Base-by-base conservation (phyloP, 768 basidiomycete species). In the Lepiota brunneoincarnata region DNA sequence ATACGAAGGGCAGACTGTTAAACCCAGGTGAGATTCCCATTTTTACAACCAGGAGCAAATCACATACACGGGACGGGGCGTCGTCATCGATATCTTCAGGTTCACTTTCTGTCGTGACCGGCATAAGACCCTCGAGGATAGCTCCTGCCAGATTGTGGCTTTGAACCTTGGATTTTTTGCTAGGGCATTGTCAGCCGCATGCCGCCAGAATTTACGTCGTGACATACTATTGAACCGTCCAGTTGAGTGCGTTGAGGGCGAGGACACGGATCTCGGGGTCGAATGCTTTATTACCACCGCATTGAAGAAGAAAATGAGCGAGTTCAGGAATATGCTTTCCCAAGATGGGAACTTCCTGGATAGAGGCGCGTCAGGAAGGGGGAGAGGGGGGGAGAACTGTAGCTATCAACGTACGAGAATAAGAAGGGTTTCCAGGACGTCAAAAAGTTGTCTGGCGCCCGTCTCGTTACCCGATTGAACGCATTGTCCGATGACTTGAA, bases 81-180 rank as follows among this genome's bases (percentile, higher is more conserved):
- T 93, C 90, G 60, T 98, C 95, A 58, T 93, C 92, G n/a, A 80
- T 75, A 63, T 97, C 95, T 63, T 93, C 91, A 14, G 95, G 93
- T 62, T 97, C 94, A 6, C 87, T 84, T 73, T 99, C 97, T 26
- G 91, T 88, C 3, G 93, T 87, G 63, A 98, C 91, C 41, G 94
- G 93, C 81, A 99, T 89, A 40, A 99, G 82, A 40, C 91, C 90
- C 61, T 92, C 85, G 54, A 98, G 80, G 65, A 99, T 96, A 23
- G 82, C 80, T 42, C 82, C 81, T 14, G 93, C 93, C 54, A 99
- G 78, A 65, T 83, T 83, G 56, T 93, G 80, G 61, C 81, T 81
- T 71, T 97, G 93, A 35, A 99, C 82, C 72, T 94, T 97, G 46
- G 88, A 87, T 75, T 98, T 98, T 84, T 98, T 99, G 76, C 92